Evolutionary conservation across 495 filamentous ascomycete genomes (phyloP).

Genomic region (Darksidea phi): DNA sequence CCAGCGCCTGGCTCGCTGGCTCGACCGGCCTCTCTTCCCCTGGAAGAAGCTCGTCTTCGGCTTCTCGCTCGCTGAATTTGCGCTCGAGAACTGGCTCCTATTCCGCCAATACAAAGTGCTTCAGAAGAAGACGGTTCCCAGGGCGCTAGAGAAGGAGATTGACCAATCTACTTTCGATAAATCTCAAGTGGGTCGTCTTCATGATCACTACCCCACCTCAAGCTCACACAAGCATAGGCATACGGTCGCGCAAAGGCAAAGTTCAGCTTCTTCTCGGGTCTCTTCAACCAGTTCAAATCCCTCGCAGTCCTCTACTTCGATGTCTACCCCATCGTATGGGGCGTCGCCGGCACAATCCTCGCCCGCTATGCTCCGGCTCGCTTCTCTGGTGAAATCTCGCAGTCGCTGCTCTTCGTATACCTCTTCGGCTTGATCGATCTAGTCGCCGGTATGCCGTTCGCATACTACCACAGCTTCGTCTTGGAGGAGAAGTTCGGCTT

Average conservation of each 20-base stretch:
- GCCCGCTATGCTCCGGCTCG: constrained; percentile 68
- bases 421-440: constrained; percentile 79
- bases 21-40: constrained; percentile 89
- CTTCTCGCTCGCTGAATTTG: constrained; percentile 84
- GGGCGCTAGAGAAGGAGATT: constrained; percentile 81
- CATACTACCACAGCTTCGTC: constrained; percentile 90
- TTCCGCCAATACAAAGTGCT: constrained; percentile 51
- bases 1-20: constrained; percentile 79
- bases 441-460: constrained; percentile 72
- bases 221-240: constrained; percentile 51
- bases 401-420: constrained; percentile 90
- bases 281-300: constrained; percentile 85
- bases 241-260: constrained; percentile 95
- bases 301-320: constrained; percentile 85
- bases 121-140: constrained; percentile 72
- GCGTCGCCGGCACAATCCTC: constrained; percentile 70
- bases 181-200: constrained; percentile 62
- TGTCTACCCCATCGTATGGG: constrained; percentile 87
- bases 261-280: constrained; percentile 72
- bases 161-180: constrained; percentile 90
- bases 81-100: constrained; percentile 58
- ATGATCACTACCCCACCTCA: constrained; percentile 14
- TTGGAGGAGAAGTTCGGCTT: constrained; percentile 97
- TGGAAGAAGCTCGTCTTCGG: constrained; percentile 96
- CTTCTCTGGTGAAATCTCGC: constrained; percentile 89